These are phyloP conservation scores for Nannizzia gypsea DNA, from an alignment of 2,329 filamentous ascomycete species.

Conservation along the genomic window DNA sequence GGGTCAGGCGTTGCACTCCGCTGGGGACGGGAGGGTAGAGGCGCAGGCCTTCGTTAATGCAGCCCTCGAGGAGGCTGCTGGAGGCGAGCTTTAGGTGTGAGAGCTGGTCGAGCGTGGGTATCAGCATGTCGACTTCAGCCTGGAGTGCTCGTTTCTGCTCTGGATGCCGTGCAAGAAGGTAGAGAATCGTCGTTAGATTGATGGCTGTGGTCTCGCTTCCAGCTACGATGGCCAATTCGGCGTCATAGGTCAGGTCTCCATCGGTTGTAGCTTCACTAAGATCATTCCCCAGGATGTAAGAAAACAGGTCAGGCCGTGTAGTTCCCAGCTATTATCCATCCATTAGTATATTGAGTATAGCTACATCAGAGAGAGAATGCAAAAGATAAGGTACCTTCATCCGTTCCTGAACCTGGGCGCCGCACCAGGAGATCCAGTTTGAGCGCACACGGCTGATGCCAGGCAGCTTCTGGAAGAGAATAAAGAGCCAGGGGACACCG, in stretches of 20 bases:
- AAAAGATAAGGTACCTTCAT: conserved; percentile 8
- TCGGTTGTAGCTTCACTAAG: not conserved
- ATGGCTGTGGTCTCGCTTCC: conserved; percentile 27
- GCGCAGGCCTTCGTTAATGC: conserved; percentile 22
- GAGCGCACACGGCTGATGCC: conserved; percentile 9
- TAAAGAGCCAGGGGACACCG: conserved; percentile 18
- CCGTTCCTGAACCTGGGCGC: conserved; percentile 10
- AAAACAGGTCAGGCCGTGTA: conserved; percentile 7
- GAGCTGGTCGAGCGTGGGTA: conserved; percentile 15
- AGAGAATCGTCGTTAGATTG: conserved; percentile 23
- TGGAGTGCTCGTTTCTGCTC: conserved; percentile 21
- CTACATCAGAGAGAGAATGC: not conserved
- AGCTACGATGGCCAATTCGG: conserved; percentile 10
- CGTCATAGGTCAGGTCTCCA: conserved; percentile 7
- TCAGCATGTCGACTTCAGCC: conserved; percentile 18
- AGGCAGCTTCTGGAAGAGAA: conserved; percentile 16
- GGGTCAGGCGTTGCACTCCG: conserved; percentile 25
- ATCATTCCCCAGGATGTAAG: conserved; percentile 5
- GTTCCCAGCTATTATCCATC: not conserved
- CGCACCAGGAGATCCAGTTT: conserved; percentile 15
- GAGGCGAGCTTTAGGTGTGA: conserved; percentile 8
- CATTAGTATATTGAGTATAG: not conserved
- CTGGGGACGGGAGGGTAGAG: conserved; percentile 24
- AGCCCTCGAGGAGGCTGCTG: conserved; percentile 7
- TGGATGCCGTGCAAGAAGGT: conserved; percentile 23